Evolutionary conservation across 2,329 filamentous ascomycete species (phyloP).

Genomic region (Aureobasidium sp.): DNA sequence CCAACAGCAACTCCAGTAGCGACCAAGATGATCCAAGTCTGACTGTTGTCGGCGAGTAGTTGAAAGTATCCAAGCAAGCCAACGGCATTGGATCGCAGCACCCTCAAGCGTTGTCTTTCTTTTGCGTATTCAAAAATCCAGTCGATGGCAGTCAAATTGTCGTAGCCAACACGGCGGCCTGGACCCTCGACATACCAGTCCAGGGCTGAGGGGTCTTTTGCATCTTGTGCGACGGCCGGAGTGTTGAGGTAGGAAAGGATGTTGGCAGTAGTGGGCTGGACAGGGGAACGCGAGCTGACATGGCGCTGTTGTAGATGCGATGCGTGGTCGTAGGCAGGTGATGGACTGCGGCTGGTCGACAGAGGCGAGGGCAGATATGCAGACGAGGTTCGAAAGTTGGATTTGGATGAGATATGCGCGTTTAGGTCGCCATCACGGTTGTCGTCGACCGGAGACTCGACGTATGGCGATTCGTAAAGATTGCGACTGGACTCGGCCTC

Average conservation of each 20-base stretch:
- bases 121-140: slow-evolving; percentile 99
- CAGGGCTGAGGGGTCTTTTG: slow-evolving; percentile 36
- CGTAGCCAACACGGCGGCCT: slow-evolving; percentile 82
- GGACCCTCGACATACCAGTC: slow-evolving; percentile 92
- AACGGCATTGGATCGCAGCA: slow-evolving; percentile 47
- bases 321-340: slow-evolving; percentile 19
- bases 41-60: slow-evolving; percentile 71
- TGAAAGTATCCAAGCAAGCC: slow-evolving; percentile 66
- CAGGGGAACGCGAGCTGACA: slow-evolving; percentile 16
- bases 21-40: slow-evolving; percentile 86
- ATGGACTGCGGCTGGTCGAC: slow-evolving; percentile 22
- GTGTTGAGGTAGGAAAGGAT: slow-evolving; percentile 36
- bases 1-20: slow-evolving; percentile 79
- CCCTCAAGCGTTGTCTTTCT: slow-evolving; percentile 79
- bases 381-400: slow-evolving; percentile 42
- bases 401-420: slow-evolving; percentile 57
- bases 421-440: slow-evolving; percentile 24
- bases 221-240: slow-evolving; percentile 24
- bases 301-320: slow-evolving; percentile 24
- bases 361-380: slow-evolving; percentile 37
- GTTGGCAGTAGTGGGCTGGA: slow-evolving; percentile 27
- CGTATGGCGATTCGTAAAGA: slow-evolving; percentile 32
- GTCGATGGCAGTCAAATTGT: slow-evolving; percentile 93
- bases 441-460: slow-evolving; percentile 36
- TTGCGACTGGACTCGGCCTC: slow-evolving; percentile 39